A percentile compares a stretch with the other conserved stretches of the same genome.
Evolutionary conservation across 2,329 filamentous ascomycete genomes (phyloP).

Genomic region (Colletotrichum shisoi): DNA sequence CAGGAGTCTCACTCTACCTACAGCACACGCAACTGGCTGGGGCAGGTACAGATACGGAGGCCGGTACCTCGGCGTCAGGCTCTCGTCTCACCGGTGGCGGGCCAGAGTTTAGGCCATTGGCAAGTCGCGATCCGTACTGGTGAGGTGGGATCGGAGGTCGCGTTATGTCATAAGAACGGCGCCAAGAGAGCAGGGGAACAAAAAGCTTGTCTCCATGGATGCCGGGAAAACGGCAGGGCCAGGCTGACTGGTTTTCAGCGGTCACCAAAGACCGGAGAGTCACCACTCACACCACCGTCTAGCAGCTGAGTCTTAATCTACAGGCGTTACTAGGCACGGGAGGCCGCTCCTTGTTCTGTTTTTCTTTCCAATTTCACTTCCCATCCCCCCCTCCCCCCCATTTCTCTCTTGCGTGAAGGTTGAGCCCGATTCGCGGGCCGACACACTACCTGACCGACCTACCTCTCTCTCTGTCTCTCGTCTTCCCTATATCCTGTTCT

Average conservation of each 20-base stretch:
- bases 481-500: too few relatives aligned
- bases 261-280: constrained; percentile 5
- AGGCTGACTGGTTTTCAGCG: too few relatives aligned
- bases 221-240: constrained; percentile 38
- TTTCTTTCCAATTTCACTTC: too few relatives aligned
- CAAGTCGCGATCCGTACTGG: constrained; percentile 9
- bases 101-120: background rate
- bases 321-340: background rate
- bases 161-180: constrained; percentile 32
- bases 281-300: background rate
- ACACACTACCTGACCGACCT: background rate
- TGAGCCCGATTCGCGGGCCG: background rate
- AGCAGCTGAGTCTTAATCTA: background rate
- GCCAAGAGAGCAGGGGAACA: constrained; percentile 23
- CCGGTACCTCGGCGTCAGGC: constrained; percentile 10
- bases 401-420: background rate
- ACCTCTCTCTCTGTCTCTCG: too few relatives aligned
- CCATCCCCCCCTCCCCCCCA: too few relatives aligned
- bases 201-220: constrained; percentile 40
- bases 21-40: background rate
- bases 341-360: background rate
- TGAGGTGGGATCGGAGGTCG: constrained; percentile 21
- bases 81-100: background rate
- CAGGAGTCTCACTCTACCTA: too few relatives aligned
- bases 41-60: constrained; percentile 2